Evolutionary conservation across 2,329 filamentous ascomycete species (phyloP).

Genomic region (Teratosphaeria epicoccoides): DNA sequence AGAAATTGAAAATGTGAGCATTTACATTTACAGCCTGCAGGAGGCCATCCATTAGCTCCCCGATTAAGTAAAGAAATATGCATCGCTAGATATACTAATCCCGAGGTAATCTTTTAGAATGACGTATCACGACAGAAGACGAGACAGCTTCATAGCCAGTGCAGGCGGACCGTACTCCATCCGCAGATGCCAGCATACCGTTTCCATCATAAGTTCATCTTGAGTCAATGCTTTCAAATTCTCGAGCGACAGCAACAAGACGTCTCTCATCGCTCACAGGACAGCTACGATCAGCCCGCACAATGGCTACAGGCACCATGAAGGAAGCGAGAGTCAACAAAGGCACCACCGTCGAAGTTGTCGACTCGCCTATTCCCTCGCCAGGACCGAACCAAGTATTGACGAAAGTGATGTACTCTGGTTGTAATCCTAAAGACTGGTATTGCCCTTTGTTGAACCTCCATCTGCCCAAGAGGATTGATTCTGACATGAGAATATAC

Average conservation of each 20-base stretch:
- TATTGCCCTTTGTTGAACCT: no score
- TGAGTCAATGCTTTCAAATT: neutral
- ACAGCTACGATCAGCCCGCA: neutral
- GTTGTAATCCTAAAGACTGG: conserved; percentile 26
- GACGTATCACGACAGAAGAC: neutral
- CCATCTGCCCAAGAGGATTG: neutral
- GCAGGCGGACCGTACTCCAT: no score
- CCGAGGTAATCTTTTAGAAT: neutral
- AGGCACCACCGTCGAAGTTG: conserved; percentile 27
- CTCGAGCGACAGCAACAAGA: neutral
- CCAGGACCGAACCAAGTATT: conserved; percentile 25
- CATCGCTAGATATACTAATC: neutral
- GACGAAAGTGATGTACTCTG: conserved; percentile 23
- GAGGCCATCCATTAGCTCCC: neutral
- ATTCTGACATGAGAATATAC: neutral
- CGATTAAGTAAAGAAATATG: neutral
- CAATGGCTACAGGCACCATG: conserved; percentile 12
- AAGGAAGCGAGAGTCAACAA: conserved; percentile 28
- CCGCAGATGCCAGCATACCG: no score
- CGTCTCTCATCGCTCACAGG: neutral
- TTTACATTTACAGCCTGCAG: no score
- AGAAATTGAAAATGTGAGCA: no score
- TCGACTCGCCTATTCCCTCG: conserved; percentile 33
- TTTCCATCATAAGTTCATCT: neutral
- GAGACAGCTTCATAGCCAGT: neutral